Evolutionary conservation across 331 rosid species (phyloP), one percentile per base, ranked within the genome.

Genomic region (Acacia concinna): DNA sequence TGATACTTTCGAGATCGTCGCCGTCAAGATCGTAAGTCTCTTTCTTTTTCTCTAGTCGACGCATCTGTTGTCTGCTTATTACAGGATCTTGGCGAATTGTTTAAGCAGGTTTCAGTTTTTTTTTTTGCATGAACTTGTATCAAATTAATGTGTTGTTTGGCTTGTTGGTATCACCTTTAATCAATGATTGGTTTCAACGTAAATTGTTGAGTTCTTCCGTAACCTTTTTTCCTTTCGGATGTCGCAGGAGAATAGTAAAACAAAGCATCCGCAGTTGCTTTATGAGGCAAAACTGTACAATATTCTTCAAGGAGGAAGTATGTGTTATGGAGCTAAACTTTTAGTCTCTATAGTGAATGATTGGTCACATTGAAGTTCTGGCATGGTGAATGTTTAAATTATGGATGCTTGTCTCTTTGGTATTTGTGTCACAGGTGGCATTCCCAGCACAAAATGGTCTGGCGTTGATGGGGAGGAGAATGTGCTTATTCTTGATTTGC

Each of bases 271-370:
- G 0, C 99, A 95, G 35, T 79, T 93, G 78, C 93, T 95, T 64
- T 95, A 91, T 25, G 99, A 95, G 86, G 99, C 99, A 32, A 95
- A 95, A 83, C 84, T 95, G 27, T 95, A 95, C 78, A 87, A 85
- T 73, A 91, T 87, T 52, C 98, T 95, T 74, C 98, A 90, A 82
- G 98, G 98, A 90, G 99, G 99, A 91, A 93, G 99, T 94, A 92
- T 69, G 97, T 62, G 14, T 25, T 34, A 5, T 51, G 18, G 59
- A 25, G 9, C 70, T 46, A 35, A 23, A 56, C 23, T 72, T 54
- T 68, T 41, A 23, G 6, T 35, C 57, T 49, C 52, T 79, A 23
- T n/a, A 17, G 70, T 40, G 62, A 28, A 51, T 25, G 62, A 23
- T 44, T 59, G 59, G 71, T 17, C 56, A 17, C 14, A 43, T 74